These are phyloP conservation scores for Mimosa bimucronata DNA, from an alignment of 306 rosid species.

Conservation along the genomic window DNA sequence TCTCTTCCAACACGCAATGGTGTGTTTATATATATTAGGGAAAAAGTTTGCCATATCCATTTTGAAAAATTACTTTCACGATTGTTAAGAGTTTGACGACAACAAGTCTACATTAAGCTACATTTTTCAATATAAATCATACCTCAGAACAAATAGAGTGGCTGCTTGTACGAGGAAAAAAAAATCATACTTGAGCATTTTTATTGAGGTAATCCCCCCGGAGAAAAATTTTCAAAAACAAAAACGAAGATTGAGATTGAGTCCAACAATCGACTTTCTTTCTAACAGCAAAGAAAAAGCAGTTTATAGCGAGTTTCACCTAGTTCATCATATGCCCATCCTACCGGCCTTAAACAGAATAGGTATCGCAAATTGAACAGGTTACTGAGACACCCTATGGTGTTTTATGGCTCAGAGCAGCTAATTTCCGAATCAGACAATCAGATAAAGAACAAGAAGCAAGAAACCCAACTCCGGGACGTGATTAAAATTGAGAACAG, in stretches of 20 bases:
- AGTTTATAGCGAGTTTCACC: background rate
- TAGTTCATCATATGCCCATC: conserved; percentile 5
- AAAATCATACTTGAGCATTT: background rate
- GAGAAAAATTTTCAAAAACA: background rate
- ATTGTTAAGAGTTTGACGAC: background rate
- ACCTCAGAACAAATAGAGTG: background rate
- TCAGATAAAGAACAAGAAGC: background rate
- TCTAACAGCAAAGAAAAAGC: background rate
- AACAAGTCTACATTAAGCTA: background rate
- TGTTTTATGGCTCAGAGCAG: background rate
- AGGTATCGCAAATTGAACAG: background rate
- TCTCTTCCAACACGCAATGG: background rate
- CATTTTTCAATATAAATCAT: conserved; percentile 1
- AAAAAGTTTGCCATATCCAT: too few relatives aligned
- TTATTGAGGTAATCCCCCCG: too few relatives aligned
- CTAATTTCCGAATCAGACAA: background rate
- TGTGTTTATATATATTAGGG: too few relatives aligned
- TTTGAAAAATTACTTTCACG: background rate
- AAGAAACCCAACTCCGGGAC: background rate
- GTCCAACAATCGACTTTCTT: background rate
- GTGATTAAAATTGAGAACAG: background rate
- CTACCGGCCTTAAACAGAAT: background rate
- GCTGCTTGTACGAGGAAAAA: background rate
- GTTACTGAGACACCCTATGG: background rate
- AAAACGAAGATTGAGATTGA: background rate